phyloP scores from a whole-genome alignment of 2,329 filamentous ascomycete genomes.

The Harringtonia lauricola region DNA sequence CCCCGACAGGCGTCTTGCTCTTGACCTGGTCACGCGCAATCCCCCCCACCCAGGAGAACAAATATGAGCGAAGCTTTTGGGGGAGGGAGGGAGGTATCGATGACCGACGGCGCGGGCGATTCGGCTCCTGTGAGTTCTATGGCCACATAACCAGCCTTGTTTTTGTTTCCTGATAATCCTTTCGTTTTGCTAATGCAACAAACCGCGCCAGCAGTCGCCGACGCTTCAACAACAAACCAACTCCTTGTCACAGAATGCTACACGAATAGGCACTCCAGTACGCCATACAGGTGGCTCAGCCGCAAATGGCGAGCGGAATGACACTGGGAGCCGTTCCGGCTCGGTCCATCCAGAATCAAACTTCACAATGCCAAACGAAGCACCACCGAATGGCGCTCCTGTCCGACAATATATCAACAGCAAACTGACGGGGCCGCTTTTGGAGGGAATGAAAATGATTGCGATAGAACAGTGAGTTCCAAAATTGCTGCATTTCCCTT shows the following conservation, averaged over 20 bases:
- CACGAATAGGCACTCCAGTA: constrained; percentile 36
- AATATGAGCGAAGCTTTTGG: background rate
- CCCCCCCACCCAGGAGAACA: no score
- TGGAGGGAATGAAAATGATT: constrained; percentile 66
- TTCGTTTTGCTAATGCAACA: background rate
- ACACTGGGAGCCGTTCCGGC: constrained; percentile 37
- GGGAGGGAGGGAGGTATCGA: background rate
- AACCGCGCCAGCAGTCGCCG: background rate
- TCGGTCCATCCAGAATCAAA: constrained; percentile 42
- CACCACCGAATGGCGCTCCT: constrained; percentile 54
- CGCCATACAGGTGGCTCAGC: constrained; percentile 16
- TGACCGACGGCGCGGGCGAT: background rate
- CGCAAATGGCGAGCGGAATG: constrained; percentile 13
- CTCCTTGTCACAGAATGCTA: constrained; percentile 29
- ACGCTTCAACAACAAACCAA: background rate
- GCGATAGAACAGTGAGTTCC: constrained; percentile 57
- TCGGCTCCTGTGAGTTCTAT: background rate
- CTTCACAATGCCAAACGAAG: constrained; percentile 46
- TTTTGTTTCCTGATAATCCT: background rate
- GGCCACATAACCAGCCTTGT: no score
- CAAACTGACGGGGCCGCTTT: constrained; percentile 54
- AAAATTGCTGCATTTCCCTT: background rate
- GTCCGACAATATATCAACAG: constrained; percentile 61
- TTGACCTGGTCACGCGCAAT: no score
- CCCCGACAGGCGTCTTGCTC: no score